A percentile compares a stretch with the other conserved stretches of the same genome.
Conservation (phyloP, 768 basidiomycete genomes). For the Cyclocybe cylindracea region DNA sequence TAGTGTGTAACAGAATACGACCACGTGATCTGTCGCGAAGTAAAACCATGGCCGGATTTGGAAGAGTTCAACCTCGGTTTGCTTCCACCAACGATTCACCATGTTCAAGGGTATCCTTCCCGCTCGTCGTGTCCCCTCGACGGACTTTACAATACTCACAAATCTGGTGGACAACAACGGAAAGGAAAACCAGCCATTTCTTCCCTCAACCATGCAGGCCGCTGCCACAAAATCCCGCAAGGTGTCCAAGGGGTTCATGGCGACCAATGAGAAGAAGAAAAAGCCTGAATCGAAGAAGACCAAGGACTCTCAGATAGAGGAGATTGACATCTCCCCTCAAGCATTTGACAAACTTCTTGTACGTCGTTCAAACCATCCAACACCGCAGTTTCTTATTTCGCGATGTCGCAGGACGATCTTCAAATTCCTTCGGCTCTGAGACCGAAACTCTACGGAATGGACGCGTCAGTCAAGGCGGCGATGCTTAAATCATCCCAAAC, state of each 20-base stretch:
- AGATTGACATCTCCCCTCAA: conserved; percentile 41
- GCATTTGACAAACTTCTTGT: conserved; percentile 86
- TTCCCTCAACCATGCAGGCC: conserved; percentile 11
- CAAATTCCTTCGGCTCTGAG: conserved; percentile 82
- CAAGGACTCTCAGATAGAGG: conserved; percentile 27
- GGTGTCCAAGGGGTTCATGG: conserved; percentile 33
- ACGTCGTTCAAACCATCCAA: conserved; percentile 23
- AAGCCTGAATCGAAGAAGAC: conserved; percentile 45
- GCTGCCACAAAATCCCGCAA: conserved; percentile 22
- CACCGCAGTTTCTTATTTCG: conserved; percentile 8
- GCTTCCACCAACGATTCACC: conserved; percentile 21
- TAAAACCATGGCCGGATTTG: conserved; percentile 33
- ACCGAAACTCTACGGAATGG: conserved; percentile 79
- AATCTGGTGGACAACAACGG: conserved; percentile 48
- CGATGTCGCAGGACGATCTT: conserved; percentile 68
- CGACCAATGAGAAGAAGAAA: conserved; percentile 40
- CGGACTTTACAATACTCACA: conserved; percentile 77
- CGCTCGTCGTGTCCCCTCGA: conserved; percentile 61
- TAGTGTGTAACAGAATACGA: conserved; percentile 1
- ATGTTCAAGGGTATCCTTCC: conserved; percentile 88
- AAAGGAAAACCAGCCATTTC: conserved; percentile 66
- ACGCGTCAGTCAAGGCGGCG: conserved; percentile 83
- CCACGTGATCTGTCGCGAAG: conserved; percentile 32
- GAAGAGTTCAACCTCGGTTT: conserved; percentile 26
- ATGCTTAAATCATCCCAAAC: conserved; percentile 88